phyloP scores from a whole-genome alignment of 2,329 filamentous ascomycete genomes.

The Neofusicoccum parvum region DNA sequence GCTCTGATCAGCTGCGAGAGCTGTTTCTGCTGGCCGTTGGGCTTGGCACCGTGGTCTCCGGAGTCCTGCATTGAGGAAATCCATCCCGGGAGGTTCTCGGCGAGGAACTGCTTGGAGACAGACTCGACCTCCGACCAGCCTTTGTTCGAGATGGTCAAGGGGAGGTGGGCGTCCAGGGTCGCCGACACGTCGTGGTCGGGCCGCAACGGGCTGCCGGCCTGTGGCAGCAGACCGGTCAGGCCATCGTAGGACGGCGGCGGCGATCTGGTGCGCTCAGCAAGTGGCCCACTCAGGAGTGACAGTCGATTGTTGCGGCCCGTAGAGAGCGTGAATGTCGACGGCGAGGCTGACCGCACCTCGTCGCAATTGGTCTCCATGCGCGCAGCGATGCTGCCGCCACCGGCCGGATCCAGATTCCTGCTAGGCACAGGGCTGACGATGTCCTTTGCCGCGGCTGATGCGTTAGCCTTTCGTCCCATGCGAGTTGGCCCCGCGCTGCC shows the following conservation, averaged over 20 bases:
- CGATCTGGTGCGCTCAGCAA: neutral
- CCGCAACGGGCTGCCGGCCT: no score
- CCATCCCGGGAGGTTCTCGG: slow-evolving; percentile 8
- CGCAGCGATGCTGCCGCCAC: neutral
- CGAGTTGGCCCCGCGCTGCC: neutral
- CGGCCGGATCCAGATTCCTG: neutral
- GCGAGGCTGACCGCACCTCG: slow-evolving; percentile 4
- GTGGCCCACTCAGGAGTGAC: slow-evolving; percentile 2
- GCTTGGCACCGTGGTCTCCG: neutral
- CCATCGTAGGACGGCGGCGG: slow-evolving; percentile 12
- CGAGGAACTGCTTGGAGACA: slow-evolving; percentile 11
- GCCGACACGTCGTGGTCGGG: neutral
- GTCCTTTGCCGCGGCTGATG: neutral
- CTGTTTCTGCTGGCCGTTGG: slow-evolving; percentile 30
- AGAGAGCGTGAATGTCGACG: slow-evolving; percentile 5
- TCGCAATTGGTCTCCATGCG: slow-evolving; percentile 12
- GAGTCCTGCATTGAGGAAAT: neutral
- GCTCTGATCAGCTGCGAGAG: slow-evolving; percentile 34
- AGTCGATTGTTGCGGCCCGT: slow-evolving; percentile 13
- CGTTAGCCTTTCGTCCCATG: neutral
- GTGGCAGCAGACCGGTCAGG: neutral
- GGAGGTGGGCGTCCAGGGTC: neutral
- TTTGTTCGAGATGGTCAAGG: slow-evolving; percentile 6
- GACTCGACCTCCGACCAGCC: slow-evolving; percentile 8
- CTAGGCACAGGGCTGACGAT: slow-evolving; percentile 1